Base-by-base conservation (phyloP, 495 filamentous ascomycete species). In the Hypoxylon subgilvum region DNA sequence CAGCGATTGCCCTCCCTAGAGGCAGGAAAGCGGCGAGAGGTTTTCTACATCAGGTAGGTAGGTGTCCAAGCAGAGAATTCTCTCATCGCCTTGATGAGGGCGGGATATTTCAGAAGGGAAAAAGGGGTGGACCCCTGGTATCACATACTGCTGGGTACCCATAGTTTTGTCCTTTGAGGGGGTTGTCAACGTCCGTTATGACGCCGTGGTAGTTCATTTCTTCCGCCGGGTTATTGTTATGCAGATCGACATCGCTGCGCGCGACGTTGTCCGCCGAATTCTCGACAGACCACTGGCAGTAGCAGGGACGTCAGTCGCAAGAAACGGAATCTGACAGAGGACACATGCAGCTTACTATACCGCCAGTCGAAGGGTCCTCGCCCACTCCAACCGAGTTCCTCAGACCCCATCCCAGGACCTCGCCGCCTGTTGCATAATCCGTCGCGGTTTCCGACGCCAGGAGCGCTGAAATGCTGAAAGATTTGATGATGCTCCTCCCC, bases 101-200 rank as follows among this genome's bases (percentile, higher is more conserved):
- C n/a, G n/a, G n/a, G n/a, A n/a, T n/a, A n/a, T n/a, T n/a, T n/a
- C n/a, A n/a, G n/a, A n/a, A n/a, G n/a, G n/a, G n/a, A n/a, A n/a
- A n/a, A n/a, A n/a, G n/a, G n/a, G n/a, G n/a, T n/a, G n/a, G n/a
- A n/a, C n/a, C n/a, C n/a, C n/a, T n/a, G n/a, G n/a, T n/a, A n/a
- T n/a, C n/a, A n/a, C n/a, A n/a, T n/a, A n/a, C n/a, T n/a, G 71
- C 71, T 4, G 86, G 87, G 55, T 88, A 88, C 4, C 85, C 85
- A 56, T 77, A 84, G 56, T 86, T 84, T 23, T 67, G 66, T 1
- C 70, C 72, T 23, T 74, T 69, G 12, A 69, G 35, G 1, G 69
- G 51, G 41, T 76, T 76, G 7, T 69, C 72, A 21, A 82, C 79
- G 45, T 75, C 73, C 17, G 76, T 72, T 10, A 88, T 67, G 41